These are phyloP conservation scores for Phytophthora sansomeana DNA, from an alignment of 352 stramenopile species.

Conservation along the genomic window DNA sequence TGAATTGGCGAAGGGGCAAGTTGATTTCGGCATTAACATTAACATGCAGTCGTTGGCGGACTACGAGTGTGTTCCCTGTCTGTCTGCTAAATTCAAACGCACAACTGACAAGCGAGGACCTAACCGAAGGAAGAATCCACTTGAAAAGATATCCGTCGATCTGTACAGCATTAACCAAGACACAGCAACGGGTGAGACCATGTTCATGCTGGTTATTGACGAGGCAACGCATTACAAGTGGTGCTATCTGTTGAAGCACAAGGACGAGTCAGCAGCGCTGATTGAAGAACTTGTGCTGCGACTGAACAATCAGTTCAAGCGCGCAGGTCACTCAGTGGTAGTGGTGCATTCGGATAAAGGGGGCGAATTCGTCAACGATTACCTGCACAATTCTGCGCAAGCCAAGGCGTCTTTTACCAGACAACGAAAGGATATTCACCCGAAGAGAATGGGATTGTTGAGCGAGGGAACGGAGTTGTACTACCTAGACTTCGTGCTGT, in stretches of 20 bases:
- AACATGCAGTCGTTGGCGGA: too few species aligned
- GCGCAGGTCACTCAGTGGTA: background rate
- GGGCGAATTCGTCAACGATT: background rate
- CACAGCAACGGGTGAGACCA: background rate
- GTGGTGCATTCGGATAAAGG: slow-evolving; percentile 24
- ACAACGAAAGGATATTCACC: slow-evolving; percentile 26
- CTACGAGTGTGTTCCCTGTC: too few species aligned
- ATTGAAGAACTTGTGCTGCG: slow-evolving; percentile 5
- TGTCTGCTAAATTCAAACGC: too few species aligned
- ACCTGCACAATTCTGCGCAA: slow-evolving; percentile 8
- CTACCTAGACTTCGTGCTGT: slow-evolving; percentile 16
- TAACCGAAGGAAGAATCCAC: too few species aligned
- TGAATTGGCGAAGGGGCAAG: too few species aligned
- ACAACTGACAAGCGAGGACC: too few species aligned
- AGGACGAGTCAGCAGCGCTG: slow-evolving; percentile 10
- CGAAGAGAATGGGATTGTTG: slow-evolving; percentile 30
- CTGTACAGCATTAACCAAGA: too few species aligned
- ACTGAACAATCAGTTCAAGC: slow-evolving; percentile 19
- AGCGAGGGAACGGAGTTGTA: slow-evolving; percentile 13
- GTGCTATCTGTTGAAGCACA: slow-evolving; percentile 8
- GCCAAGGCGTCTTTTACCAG: slow-evolving; percentile 19
- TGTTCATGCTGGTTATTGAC: slow-evolving; percentile 27
- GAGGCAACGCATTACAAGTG: slow-evolving; percentile 33
- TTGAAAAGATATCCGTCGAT: too few species aligned
- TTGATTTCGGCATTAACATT: too few species aligned